These are phyloP conservation scores for Gloeopeniophorella convolvens DNA, from an alignment of 768 basidiomycete genomes.

Conservation along the genomic window DNA sequence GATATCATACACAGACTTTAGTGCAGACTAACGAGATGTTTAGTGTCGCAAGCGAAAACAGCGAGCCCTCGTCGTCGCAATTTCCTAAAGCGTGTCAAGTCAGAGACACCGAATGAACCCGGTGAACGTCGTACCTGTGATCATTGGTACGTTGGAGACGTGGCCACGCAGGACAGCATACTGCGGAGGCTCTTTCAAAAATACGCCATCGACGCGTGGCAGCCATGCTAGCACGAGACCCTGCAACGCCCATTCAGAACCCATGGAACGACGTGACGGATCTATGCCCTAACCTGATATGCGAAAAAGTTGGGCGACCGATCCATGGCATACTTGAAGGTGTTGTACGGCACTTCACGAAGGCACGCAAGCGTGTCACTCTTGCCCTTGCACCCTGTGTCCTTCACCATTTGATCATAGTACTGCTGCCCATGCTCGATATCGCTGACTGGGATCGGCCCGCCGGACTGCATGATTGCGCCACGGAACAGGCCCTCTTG, in stretches of 20 bases:
- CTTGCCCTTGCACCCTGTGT: conserved; percentile 31
- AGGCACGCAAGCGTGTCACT: conserved; percentile 39
- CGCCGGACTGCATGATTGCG: conserved; percentile 41
- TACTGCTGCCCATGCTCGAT: conserved; percentile 27
- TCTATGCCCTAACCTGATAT: conserved; percentile 27
- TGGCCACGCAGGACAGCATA: conserved; percentile 19
- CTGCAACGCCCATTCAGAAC: conserved; percentile 12
- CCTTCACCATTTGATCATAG: conserved; percentile 37
- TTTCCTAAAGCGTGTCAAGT: conserved; percentile 31
- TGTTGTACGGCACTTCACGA: conserved; percentile 30
- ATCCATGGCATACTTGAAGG: conserved; percentile 30
- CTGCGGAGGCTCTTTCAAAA: conserved; percentile 22
- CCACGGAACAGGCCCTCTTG: conserved; percentile 36
- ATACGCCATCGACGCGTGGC: conserved; percentile 25
- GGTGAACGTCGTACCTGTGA: conserved; percentile 18
- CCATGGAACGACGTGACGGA: too few relatives aligned
- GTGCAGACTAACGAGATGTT: conserved; percentile 28
- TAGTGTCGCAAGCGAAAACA: conserved; percentile 25
- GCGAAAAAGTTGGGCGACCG: conserved; percentile 27
- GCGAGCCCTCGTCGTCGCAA: conserved; percentile 55
- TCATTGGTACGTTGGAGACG: conserved; percentile 22
- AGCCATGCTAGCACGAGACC: conserved; percentile 23
- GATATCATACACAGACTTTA: not conserved
- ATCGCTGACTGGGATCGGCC: conserved; percentile 29
- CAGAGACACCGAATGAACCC: not conserved